phyloP scores from a whole-genome alignment of 495 filamentous ascomycete genomes.

The Penicillium turbatum region DNA sequence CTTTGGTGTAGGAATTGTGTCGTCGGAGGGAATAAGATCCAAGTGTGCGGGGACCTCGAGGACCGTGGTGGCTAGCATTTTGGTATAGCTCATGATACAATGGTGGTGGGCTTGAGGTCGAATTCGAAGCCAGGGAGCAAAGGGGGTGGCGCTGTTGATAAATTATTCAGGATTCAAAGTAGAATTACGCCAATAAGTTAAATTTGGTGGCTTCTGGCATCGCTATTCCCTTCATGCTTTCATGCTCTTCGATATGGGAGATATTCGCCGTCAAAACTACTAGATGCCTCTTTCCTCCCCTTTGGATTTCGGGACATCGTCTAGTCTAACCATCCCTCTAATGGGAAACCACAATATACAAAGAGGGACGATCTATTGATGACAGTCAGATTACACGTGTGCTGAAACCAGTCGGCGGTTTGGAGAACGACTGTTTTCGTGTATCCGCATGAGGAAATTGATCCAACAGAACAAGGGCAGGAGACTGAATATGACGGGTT shows the following conservation, averaged over 20 bases:
- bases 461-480: background rate
- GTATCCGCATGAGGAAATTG: background rate
- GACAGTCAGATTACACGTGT: background rate
- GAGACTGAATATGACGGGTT: background rate
- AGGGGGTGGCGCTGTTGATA: background rate
- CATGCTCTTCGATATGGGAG: background rate
- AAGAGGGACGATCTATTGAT: background rate
- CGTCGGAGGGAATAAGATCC: background rate
- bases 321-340: background rate
- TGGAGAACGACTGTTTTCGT: background rate
- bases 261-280: background rate
- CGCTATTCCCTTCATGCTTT: background rate
- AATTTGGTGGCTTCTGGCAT: background rate
- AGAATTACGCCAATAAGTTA: too few relatives aligned
- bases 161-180: background rate
- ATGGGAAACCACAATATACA: background rate
- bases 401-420: background rate
- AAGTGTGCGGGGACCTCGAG: background rate
- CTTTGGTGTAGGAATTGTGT: background rate
- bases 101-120: background rate
- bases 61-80: conserved; percentile 2
- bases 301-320: background rate
- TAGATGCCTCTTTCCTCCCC: background rate
- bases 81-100: background rate
- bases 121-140: background rate